Percentiles rank a stretch among this genome's conserved stretches.
These are phyloP conservation scores for Rhexocercosporidium sp. DNA, from an alignment of 2,329 filamentous ascomycete species.

Conservation along the genomic window DNA sequence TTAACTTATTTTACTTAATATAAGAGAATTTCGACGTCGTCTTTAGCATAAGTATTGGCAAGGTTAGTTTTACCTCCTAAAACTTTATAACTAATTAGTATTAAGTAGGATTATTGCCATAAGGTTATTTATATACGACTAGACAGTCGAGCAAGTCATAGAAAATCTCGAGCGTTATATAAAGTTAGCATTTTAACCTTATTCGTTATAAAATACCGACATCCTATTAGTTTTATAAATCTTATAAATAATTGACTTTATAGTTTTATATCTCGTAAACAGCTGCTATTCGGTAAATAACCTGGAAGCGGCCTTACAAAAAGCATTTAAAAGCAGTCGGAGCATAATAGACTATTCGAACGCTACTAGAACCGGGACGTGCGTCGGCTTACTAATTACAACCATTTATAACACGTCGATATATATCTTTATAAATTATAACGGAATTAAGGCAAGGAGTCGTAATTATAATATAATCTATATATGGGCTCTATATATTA, in stretches of 20 bases:
- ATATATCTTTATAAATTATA: slow-evolving; percentile 1
- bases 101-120: background rate
- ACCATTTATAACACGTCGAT: background rate
- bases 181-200: slow-evolving; percentile 4
- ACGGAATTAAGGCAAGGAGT: background rate
- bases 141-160: background rate
- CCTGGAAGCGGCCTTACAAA: background rate
- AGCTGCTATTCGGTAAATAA: background rate
- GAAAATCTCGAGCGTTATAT: background rate
- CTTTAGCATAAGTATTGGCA: background rate
- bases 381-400: background rate
- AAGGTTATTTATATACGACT: background rate
- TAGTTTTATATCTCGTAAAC: background rate
- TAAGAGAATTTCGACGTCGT: background rate
- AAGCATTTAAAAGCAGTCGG: background rate
- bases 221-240: background rate
- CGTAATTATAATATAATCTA: background rate
- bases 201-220: background rate
- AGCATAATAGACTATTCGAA: background rate
- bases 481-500: background rate
- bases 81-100: background rate
- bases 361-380: background rate
- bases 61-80: background rate
- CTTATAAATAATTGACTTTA: background rate
- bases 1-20: background rate